Evolutionary conservation across 768 basidiomycete species (phyloP).

Genomic region (Tricholoma bakamatsutake): DNA sequence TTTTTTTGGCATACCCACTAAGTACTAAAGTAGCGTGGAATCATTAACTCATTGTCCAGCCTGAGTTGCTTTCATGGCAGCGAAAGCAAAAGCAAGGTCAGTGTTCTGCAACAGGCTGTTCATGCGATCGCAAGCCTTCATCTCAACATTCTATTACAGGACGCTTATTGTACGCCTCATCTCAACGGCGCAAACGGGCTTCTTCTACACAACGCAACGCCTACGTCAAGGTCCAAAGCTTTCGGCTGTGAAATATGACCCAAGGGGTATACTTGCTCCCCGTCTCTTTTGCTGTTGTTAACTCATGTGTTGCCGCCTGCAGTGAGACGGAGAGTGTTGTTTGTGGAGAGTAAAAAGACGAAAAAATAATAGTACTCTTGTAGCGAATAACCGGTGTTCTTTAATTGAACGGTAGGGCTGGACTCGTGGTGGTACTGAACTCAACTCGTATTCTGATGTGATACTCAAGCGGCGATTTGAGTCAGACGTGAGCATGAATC

Average conservation of each 20-base stretch:
- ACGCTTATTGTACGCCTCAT: conserved; percentile 84
- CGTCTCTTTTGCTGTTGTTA: not conserved
- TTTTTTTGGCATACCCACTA: too few relatives aligned
- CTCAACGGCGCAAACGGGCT: conserved; percentile 89
- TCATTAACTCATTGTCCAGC: too few relatives aligned
- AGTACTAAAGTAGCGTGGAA: too few relatives aligned
- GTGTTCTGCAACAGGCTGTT: not conserved
- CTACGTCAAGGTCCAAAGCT: conserved; percentile 71
- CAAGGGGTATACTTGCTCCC: conserved; percentile 52
- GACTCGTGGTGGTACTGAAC: not conserved
- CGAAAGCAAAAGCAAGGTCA: conserved; percentile 59
- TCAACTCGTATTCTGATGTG: not conserved
- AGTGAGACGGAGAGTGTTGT: conserved; percentile 72
- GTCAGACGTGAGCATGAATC: too few relatives aligned
- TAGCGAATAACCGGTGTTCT: too few relatives aligned
- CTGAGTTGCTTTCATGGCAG: conserved; percentile 45
- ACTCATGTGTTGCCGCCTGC: not conserved
- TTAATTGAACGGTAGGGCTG: too few relatives aligned
- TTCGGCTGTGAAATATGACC: conserved; percentile 91
- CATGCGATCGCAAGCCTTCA: not conserved
- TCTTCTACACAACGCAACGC: conserved; percentile 83
- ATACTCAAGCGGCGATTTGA: too few relatives aligned
- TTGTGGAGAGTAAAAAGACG: conserved; percentile 75
- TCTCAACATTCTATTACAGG: conserved; percentile 31
- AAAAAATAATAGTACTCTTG: conserved; percentile 35